Evolutionary conservation across 2,329 filamentous ascomycete species (phyloP).

Genomic region (Microsporum audouinii): DNA sequence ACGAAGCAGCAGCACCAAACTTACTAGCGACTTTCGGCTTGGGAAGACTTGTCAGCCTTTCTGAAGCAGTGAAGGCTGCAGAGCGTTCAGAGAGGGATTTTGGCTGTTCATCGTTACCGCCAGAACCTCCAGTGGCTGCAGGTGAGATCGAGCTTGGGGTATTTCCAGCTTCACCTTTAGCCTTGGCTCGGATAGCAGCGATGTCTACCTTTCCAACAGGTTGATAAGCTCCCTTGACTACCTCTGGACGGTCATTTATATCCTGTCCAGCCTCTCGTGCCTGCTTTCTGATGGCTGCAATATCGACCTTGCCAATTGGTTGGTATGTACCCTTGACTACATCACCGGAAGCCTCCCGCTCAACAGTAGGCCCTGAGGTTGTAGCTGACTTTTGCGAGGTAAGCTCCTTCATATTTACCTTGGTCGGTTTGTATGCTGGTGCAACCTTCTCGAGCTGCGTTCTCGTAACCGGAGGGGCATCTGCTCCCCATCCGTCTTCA

Average conservation of each 20-base stretch:
- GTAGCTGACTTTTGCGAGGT: constrained; percentile 57
- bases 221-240: constrained; percentile 87
- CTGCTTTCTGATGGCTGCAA: constrained; percentile 72
- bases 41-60: constrained; percentile 73
- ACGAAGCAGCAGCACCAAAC: constrained; percentile 61
- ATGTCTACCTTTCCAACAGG: constrained; percentile 96
- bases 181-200: constrained; percentile 75
- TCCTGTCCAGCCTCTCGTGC: constrained; percentile 47
- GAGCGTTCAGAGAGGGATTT: constrained; percentile 65
- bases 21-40: constrained; percentile 93
- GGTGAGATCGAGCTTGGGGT: constrained; percentile 32
- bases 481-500: constrained; percentile 84
- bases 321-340: constrained; percentile 81
- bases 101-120: constrained; percentile 39
- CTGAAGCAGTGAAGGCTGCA: constrained; percentile 59
- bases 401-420: constrained; percentile 83
- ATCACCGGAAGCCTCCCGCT: constrained; percentile 46
- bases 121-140: constrained; percentile 34
- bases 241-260: constrained; percentile 65
- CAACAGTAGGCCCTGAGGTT: constrained; percentile 25
- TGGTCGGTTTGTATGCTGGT: constrained; percentile 87
- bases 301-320: constrained; percentile 94
- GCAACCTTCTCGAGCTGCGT: constrained; percentile 84
- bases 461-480: constrained; percentile 82
- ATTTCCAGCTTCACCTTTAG: constrained; percentile 42